phyloP scores from a whole-genome alignment of 1,284 basidiomycete species.

The Cutaneotrichosporon sp. region DNA sequence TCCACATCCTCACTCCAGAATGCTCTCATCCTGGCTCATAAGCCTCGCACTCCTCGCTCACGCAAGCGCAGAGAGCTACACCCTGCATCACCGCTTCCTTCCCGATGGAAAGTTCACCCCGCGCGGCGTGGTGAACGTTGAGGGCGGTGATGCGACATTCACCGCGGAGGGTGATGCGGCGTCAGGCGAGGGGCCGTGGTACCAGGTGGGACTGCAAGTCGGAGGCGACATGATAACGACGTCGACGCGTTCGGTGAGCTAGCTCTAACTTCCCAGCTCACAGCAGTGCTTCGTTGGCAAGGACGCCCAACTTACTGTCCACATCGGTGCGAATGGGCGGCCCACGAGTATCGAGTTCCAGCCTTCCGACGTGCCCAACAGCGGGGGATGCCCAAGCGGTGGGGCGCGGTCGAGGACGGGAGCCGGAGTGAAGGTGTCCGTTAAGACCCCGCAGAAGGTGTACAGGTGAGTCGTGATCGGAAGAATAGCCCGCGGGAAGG shows the following conservation, averaged over 20 bases:
- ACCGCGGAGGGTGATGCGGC: background rate
- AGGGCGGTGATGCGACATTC: background rate
- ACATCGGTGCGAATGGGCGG: background rate
- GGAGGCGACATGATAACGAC: constrained; percentile 10
- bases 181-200: constrained; percentile 6
- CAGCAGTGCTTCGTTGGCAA: constrained; percentile 8
- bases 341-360: constrained; percentile 14
- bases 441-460: background rate
- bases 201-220: constrained; percentile 19
- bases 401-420: background rate
- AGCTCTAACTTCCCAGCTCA: too few relatives aligned
- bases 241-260: constrained; percentile 16
- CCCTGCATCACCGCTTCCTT: constrained; percentile 18
- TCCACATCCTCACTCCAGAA: background rate
- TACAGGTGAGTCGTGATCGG: constrained; percentile 4
- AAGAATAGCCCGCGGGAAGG: too few relatives aligned
- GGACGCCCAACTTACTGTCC: constrained; percentile 6
- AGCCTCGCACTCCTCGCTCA: constrained; percentile 6
- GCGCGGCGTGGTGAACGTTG: constrained; percentile 13
- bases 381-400: background rate
- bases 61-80: constrained; percentile 12
- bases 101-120: constrained; percentile 4
- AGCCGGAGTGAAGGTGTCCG: background rate
- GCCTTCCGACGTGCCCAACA: background rate
- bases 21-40: constrained; percentile 12